A percentile compares a stretch with the other conserved stretches of the same genome.
Evolutionary conservation across 768 basidiomycete genomes (phyloP).

Genomic region (Kwoniella botswanensis): DNA sequence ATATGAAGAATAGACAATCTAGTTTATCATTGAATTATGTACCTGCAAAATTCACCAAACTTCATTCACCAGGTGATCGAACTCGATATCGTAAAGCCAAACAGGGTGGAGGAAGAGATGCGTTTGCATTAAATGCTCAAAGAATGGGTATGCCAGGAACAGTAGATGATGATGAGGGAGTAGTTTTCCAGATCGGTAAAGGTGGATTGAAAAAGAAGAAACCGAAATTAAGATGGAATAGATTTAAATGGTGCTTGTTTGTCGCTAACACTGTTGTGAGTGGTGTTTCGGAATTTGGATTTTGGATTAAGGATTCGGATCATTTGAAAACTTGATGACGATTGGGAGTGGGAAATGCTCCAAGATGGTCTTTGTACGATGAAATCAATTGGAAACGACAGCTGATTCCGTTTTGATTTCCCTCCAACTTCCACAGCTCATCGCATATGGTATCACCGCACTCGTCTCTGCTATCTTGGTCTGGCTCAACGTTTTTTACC

Average conservation of each 20-base stretch:
- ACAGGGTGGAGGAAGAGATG: constrained; percentile 73
- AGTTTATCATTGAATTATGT: constrained; percentile 72
- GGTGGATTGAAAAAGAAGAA: constrained; percentile 62
- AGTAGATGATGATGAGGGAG: constrained; percentile 64
- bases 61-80: constrained; percentile 61
- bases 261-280: constrained; percentile 67
- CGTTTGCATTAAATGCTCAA: constrained; percentile 65
- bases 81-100: constrained; percentile 52
- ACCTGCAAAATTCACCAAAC: constrained; percentile 72
- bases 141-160: constrained; percentile 65
- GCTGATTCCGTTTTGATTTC: neutral
- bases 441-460: constrained; percentile 67
- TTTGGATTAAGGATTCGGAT: neutral
- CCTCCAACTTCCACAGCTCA: constrained; percentile 60
- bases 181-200: constrained; percentile 54
- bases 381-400: neutral
- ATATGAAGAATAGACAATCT: constrained; percentile 23
- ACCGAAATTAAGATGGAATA: constrained; percentile 71
- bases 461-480: constrained; percentile 72
- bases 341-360: neutral
- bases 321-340: neutral
- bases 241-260: constrained; percentile 82
- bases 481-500: constrained; percentile 75
- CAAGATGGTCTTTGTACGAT: neutral
- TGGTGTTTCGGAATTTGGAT: constrained; percentile 24